Base-by-base conservation (phyloP, 2,329 filamentous ascomycete genomes). In the Fonsecaea multimorphosa region DNA sequence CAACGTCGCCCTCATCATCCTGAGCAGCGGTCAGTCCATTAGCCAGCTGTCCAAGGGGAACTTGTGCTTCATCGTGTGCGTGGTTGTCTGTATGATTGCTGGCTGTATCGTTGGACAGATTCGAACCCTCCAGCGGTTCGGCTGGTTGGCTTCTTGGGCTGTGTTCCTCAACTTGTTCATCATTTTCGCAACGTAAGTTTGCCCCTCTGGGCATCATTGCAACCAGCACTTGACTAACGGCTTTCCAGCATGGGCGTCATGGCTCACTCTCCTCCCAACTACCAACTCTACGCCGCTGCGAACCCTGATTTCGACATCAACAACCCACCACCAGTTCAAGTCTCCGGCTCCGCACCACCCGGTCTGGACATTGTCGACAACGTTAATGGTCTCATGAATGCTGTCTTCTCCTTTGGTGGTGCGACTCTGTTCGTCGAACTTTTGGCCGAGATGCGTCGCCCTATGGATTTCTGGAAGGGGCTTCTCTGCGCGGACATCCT, bases 331-430 rank as follows among this genome's bases (percentile, higher is more conserved):
- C 78, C 81, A 11, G 76, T 79, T 29, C 31, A 56, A 31, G 64
- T 67, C n/a, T 59, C 67, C 4, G 67, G 57, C 31, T 12, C 52
- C 6, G 44, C 64, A 2, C 67, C 67, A 4, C 57, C 67, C 2
- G 78, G 78, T 1, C 74, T 77, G 12, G 77, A 79, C 14, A 80
- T 86, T 53, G 73, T 76, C 19, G 81, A 78, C 31, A 79, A 80
- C 3, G 74, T 86, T 61, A 83, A 82, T 63, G 83, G 83, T n/a
- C 75, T 84, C 44, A 82, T 84, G 72, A 82, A 84, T 54, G 83
- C 80, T 9, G 85, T 87, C 4, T 85, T 83, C 59, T 82, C 84
- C 0, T 88, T 87, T 67, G 84, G 84, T n/a, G 86, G 86, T 2
- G 83, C 83, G 2, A 82, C 85, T 73, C 75, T 88, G 7, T 88